Evolutionary conservation across 202 grass and related monocot genomes (phyloP), one percentile per base, ranked within the genome.

Genomic region (Schoenoplectus triqueter): DNA sequence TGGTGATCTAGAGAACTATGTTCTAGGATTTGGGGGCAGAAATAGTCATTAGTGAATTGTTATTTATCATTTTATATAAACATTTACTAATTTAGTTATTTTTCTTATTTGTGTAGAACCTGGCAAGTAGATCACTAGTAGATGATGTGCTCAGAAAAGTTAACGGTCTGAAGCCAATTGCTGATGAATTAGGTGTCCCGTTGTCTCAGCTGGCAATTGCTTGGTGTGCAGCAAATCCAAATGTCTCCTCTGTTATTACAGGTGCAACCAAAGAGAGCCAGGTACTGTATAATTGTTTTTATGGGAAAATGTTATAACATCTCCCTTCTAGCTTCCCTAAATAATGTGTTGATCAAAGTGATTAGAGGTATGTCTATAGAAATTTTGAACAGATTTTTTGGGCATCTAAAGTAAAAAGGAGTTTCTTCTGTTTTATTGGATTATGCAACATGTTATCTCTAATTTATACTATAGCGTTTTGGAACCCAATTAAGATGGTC

Each of bases 231-330:
- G 92, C 96, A 39, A 99, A 99, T 50, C 96, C 96, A 42, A 90
- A 95, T 2, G 93, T 99, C 71, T 99, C 96, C 0, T 92, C 96
- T 14, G 93, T 99, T 84, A 99, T 99, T 80, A 99, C 96, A n/a
- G 96, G 96, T 71, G 91, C 96, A 55, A 99, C 96, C 31, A 99
- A 99, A 84, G 96, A 99, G 87, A 90, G 75, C 86, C 96, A 99
- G 96, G 96, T 99, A 96, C 7, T 50, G 72, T 72, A 10, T 2
- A 41, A 31, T 71, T 45, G 50, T 6, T 74, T 46, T 64, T 72
- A 10, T 75, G 22, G 42, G 19, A 31, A 55, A 85, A 11, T 57
- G 54, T 62, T 0, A 2, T 19, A 50, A 50, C 14, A 21, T 7
- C 51, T 15, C 10, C 49, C 20, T 54, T 55, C 73, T 57, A n/a